Conservation (phyloP, 768 basidiomycete species). For the Psilocybe cubensis region DNA sequence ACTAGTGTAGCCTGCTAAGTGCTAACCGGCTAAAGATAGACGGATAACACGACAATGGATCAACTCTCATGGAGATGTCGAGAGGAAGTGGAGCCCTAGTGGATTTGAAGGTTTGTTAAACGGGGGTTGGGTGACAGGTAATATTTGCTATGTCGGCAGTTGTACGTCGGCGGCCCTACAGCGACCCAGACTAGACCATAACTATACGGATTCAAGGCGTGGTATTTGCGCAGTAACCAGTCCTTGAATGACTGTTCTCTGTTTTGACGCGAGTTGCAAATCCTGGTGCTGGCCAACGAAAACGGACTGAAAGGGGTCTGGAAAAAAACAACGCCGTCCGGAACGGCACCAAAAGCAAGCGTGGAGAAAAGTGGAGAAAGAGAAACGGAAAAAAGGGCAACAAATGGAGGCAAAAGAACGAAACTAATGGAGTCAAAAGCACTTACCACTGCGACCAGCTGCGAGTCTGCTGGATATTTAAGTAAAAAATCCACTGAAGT, state of each 20-base stretch:
- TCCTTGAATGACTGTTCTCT: neutral
- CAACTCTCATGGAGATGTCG: neutral
- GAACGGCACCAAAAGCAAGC: neutral
- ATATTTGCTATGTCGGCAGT: neutral
- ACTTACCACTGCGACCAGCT: conserved; percentile 79
- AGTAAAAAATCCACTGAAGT: conserved; percentile 56
- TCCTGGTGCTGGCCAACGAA: neutral
- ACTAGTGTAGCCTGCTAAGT: neutral
- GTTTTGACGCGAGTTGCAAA: neutral
- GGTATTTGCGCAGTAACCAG: neutral
- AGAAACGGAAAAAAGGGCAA: neutral
- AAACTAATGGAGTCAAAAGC: neutral
- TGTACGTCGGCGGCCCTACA: neutral
- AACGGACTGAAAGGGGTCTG: neutral
- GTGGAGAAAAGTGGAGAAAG: neutral
- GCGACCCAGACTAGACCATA: neutral
- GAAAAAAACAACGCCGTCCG: neutral
- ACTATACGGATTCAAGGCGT: neutral
- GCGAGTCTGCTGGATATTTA: conserved; percentile 66
- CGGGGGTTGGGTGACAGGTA: neutral
- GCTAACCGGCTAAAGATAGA: neutral
- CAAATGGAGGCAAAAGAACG: neutral
- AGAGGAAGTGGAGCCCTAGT: neutral
- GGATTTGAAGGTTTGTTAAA: neutral
- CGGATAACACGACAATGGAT: neutral